Base-by-base conservation (phyloP, 306 rosid genomes). In the Prosopis cineraria region DNA sequence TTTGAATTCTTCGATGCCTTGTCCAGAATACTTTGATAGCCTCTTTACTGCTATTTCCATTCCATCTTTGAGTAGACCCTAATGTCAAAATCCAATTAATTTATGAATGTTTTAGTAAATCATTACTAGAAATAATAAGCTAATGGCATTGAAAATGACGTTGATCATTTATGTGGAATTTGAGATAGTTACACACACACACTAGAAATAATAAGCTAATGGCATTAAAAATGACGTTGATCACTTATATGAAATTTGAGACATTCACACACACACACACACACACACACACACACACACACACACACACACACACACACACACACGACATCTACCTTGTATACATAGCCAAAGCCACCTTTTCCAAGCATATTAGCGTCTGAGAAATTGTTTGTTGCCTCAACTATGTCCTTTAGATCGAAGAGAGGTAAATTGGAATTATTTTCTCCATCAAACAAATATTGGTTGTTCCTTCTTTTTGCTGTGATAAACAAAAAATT, bases 381-480 rank as follows among this genome's bases (percentile, higher is more conserved):
- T 25, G 88, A 80, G 53, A 90, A 90, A 68, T 81, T 77, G 44
- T 84, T 55, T 4, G 90, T 90, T 44, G 94, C 92, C 19, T 72
- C 76, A 72, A 77, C 84, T 62, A 88, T 73, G 14, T 81, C 33
- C 50, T 74, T 78, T 37, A 84, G 76, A 29, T 78, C 75, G 63
- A 81, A 88, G 47, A 83, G 81, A 10, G 85, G 87, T 39, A 88
- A 70, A 19, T 83, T 77, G 14, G 82, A 76, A 56, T 62, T 66
- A 27, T 60, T 36, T 5, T 69, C 5, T 31, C 14, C 16, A 2
- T 73, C 78, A 77, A 84, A 73, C 85, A 40, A 73, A 62, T 1
- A 68, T 62, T n/a, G 6, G 20, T 19, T 50, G 11, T 2, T 3
- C 24, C 5, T 16, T 48, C 58, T 19, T 50, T 19, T n/a, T 7